Percentiles rank a stretch among this genome's conserved stretches.
These are phyloP conservation scores for Ceratobasidium sp. DNA, from an alignment of 1,284 basidiomycete species.

Conservation along the genomic window DNA sequence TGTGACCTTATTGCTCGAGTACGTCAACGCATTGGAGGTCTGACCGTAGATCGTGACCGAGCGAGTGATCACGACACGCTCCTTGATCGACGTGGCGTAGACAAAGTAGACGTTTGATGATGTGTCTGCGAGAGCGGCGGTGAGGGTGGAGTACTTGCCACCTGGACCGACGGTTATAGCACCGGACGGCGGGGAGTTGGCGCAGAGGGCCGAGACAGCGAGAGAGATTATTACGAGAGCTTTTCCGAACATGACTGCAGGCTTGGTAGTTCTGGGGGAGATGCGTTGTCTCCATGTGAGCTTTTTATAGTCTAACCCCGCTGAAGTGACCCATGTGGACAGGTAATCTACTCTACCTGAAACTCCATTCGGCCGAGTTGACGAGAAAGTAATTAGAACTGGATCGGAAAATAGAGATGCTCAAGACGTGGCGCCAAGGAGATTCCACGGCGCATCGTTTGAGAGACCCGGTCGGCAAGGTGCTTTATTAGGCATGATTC, in stretches of 20 bases:
- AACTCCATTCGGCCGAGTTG: background rate
- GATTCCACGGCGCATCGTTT: background rate
- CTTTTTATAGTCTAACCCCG: too few species aligned
- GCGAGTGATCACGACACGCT: conserved; percentile 48
- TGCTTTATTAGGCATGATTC: background rate
- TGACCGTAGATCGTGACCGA: conserved; percentile 49
- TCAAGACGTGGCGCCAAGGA: background rate
- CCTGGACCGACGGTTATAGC: conserved; percentile 38
- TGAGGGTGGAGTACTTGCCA: conserved; percentile 48
- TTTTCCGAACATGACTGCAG: conserved; percentile 7
- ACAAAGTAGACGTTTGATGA: conserved; percentile 46
- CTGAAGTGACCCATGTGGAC: too few species aligned
- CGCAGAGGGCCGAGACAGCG: conserved; percentile 4
- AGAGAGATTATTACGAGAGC: background rate
- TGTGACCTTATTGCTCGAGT: conserved; percentile 34
- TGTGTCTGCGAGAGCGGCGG: conserved; percentile 46
- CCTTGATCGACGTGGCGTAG: conserved; percentile 45
- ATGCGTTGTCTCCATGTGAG: too few species aligned
- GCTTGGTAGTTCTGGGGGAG: background rate
- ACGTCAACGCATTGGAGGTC: conserved; percentile 44
- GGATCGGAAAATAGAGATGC: background rate
- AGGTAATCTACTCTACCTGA: too few species aligned
- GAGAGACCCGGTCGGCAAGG: too few species aligned
- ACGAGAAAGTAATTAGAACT: background rate
- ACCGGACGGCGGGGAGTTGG: conserved; percentile 35